Conservation (phyloP, 179 eudicot species). For the Actinidia arguta region DNA sequence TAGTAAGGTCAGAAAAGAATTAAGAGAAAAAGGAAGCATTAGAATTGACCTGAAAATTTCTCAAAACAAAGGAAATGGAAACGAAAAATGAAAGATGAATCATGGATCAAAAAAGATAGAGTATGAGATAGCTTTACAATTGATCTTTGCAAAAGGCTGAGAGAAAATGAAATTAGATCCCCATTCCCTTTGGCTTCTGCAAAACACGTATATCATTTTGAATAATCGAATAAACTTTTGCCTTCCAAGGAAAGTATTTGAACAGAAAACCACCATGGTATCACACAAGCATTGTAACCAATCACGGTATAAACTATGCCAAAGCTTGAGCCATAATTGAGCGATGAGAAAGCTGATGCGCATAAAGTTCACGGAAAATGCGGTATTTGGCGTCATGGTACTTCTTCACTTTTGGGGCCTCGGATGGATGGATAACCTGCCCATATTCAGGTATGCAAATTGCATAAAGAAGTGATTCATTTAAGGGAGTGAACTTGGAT, state of each 20-base stretch:
- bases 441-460: conserved; percentile 11
- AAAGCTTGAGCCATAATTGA: conserved; percentile 72
- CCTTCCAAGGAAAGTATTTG: neutral
- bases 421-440: conserved; percentile 84
- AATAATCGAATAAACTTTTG: neutral
- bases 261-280: neutral
- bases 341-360: conserved; percentile 76
- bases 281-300: neutral
- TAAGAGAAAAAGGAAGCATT: no score
- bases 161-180: neutral
- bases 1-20: no score
- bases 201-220: neutral
- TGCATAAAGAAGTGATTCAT: no score
- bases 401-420: conserved; percentile 79
- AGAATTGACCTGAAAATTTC: no score
- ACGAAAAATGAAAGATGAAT: no score
- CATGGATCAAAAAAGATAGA: no score
- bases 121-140: conserved; percentile 1
- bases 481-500: no score
- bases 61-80: no score
- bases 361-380: conserved; percentile 79
- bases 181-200: neutral
- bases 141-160: neutral
- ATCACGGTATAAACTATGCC: conserved; percentile 35
- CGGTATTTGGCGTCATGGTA: conserved; percentile 92